phyloP scores from a whole-genome alignment of 1,284 basidiomycete species.

The Trichosporon sp. region DNA sequence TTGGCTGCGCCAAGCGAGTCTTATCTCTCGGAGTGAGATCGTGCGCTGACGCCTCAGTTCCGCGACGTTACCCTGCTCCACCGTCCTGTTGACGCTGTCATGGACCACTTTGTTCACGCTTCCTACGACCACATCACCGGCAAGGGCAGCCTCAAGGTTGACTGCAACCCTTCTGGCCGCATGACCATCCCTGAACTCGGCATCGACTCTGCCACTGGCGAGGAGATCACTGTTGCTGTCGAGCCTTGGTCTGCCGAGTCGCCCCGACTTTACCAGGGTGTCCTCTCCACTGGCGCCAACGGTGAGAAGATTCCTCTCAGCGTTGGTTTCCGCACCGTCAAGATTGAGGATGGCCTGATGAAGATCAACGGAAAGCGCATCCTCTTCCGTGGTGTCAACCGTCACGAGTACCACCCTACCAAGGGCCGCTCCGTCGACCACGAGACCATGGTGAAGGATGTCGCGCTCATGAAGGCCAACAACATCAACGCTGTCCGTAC shows the following conservation, averaged over 20 bases:
- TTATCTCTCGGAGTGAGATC: too few species aligned
- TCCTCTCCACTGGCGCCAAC: background rate
- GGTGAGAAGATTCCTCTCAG: conserved; percentile 27
- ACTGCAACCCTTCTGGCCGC: conserved; percentile 28
- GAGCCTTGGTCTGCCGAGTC: conserved; percentile 34
- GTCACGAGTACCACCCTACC: conserved; percentile 34
- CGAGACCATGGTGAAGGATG: conserved; percentile 32
- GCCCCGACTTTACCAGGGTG: conserved; percentile 31
- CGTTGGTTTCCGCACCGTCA: conserved; percentile 34
- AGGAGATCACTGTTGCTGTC: conserved; percentile 15
- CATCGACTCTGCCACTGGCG: conserved; percentile 30
- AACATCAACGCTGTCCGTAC: conserved; percentile 35
- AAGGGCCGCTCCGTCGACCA: conserved; percentile 22
- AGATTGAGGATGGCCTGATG: conserved; percentile 24
- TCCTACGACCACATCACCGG: conserved; percentile 31
- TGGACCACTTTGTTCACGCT: conserved; percentile 37
- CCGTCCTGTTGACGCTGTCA: conserved; percentile 30
- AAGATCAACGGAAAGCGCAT: conserved; percentile 33
- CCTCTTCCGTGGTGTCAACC: conserved; percentile 32
- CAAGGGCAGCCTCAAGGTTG: conserved; percentile 32
- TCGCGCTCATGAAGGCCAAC: conserved; percentile 33
- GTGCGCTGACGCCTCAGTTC: conserved; percentile 24
- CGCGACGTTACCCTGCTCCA: conserved; percentile 36
- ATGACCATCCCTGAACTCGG: conserved; percentile 33
- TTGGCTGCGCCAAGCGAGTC: too few species aligned